Base-by-base conservation (phyloP, 768 basidiomycete genomes). In the Lactarius quietus region DNA sequence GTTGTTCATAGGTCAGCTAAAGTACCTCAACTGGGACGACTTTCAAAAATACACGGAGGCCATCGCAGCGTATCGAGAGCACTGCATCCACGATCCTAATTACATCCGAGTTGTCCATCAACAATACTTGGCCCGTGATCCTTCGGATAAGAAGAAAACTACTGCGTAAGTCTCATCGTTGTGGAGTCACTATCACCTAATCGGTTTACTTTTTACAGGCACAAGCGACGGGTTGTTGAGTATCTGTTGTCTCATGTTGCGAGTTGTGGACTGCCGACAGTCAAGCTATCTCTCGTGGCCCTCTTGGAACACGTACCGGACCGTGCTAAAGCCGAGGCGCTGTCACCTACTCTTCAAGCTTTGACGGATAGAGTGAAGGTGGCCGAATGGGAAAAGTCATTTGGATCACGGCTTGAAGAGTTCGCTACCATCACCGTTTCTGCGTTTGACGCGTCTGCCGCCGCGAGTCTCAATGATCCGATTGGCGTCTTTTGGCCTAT, bases 191-290 rank as follows among this genome's bases (percentile, higher is more conserved):
- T 51, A 8, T 3, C n/a, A 12, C 29, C 18, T 18, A 26, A 38
- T 17, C 51, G 17, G n/a, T 23, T 51, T 20, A 10, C 18, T 52
- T 51, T 17, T 57, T 29, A 8, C 38, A 93, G 92, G 61, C 86
- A 87, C 74, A 91, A 86, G 72, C 83, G 83, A 66, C 83, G 86
- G 15, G 77, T 95, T 51, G 71, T 92, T 48, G 92, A 88, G 72
- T 94, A 83, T 74, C 74, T 97, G 0, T 77, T 92, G 7, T 95
- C 95, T 1, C 95, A 98, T 73, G 79, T 89, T 68, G 81, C 82
- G 55, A 82, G 84, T 5, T 82, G 89, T 68, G 75, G 79, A 2
- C 72, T 83, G 3, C 74, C 82, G 3, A 64, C 70, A 1, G 80
- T 83, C 20, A 84, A 86, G 65, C 72, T 84, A 14, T 72, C 77